Evolutionary conservation across 2,329 filamentous ascomycete species (phyloP).

Genomic region (Cercospora sp.): DNA sequence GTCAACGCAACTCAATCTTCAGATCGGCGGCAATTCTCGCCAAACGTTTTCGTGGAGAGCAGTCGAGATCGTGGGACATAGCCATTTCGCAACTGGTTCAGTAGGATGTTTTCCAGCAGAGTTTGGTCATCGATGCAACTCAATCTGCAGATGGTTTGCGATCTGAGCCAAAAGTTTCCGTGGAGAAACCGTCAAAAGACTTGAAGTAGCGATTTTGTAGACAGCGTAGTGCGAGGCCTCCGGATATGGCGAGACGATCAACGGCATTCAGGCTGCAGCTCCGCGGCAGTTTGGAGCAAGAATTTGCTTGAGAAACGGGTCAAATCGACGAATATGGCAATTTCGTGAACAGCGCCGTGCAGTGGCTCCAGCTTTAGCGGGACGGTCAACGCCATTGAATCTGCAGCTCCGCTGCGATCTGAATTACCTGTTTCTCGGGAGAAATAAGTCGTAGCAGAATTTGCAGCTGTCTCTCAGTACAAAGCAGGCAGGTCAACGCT

Average conservation of each 20-base stretch:
- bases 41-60: neutral
- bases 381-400: neutral
- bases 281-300: neutral
- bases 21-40: no score
- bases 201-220: neutral
- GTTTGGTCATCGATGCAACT: neutral
- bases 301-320: neutral
- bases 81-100: neutral
- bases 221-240: no score
- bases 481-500: no score
- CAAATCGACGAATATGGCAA: neutral
- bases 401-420: neutral
- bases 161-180: neutral
- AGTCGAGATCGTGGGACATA: neutral
- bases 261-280: neutral
- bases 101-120: neutral
- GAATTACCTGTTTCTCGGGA: neutral
- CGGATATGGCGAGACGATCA: neutral
- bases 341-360: neutral
- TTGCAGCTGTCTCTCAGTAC: no score
- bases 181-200: neutral
- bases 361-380: neutral
- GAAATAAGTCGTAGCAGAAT: neutral
- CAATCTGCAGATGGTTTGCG: neutral
- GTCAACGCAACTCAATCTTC: no score